Conservation (phyloP, 768 basidiomycete species). For the Mrakia blollopis region DNA sequence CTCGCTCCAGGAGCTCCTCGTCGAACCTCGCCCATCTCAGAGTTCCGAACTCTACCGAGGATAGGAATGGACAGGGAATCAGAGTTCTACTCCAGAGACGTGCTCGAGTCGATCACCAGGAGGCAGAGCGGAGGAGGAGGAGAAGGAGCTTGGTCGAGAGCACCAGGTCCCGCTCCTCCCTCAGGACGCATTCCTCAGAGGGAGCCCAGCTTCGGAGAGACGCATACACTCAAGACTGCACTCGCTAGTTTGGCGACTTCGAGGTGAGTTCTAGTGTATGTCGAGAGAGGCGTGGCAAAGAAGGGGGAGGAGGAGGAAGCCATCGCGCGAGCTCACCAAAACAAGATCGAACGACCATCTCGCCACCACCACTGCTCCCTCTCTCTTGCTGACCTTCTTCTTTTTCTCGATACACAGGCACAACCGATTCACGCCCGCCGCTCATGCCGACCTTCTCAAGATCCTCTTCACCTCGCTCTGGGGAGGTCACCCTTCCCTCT, state of each 20-base stretch:
- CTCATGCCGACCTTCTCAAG: conserved; percentile 16
- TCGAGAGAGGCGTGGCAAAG: neutral
- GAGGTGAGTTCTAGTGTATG: neutral
- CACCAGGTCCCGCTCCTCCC: neutral
- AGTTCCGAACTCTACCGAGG: neutral
- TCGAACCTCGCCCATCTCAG: neutral
- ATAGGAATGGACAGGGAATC: neutral
- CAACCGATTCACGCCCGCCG: neutral
- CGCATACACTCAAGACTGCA: neutral
- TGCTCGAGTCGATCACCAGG: neutral
- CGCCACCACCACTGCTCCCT: neutral
- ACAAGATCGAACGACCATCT: neutral
- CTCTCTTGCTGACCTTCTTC: neutral
- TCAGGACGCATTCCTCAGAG: neutral
- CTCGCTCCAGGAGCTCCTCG: neutral
- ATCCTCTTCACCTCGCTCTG: conserved; percentile 17
- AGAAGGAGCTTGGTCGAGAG: neutral
- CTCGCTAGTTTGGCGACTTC: neutral
- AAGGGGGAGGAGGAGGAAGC: neutral
- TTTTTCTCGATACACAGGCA: neutral
- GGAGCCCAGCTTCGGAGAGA: neutral
- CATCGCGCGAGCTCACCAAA: neutral
- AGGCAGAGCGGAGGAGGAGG: neutral
- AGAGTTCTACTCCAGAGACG: neutral
- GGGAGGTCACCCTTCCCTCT: neutral